Evolutionary conservation across 306 rosid genomes (phyloP).

Genomic region (Hippophae tibetana): DNA sequence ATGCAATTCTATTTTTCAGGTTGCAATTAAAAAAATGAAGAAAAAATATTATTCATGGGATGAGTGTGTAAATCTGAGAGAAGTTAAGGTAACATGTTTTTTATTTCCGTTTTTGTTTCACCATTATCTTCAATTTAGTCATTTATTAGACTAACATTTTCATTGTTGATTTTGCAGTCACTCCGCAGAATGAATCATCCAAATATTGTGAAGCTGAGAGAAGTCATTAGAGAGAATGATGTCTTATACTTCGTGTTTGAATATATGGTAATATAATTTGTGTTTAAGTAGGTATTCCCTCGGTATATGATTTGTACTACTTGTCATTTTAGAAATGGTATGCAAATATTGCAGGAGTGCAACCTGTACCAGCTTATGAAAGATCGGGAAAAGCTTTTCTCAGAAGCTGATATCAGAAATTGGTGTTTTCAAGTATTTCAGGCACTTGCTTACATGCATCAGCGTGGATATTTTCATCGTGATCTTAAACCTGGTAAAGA

Average conservation of each 20-base stretch:
- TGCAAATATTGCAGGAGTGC: slow-evolving; percentile 42
- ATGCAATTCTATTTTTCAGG: slow-evolving; percentile 36
- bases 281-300: background rate
- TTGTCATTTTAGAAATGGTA: background rate
- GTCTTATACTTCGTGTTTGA: slow-evolving; percentile 85
- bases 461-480: slow-evolving; percentile 97
- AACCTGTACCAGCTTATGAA: slow-evolving; percentile 93
- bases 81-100: slow-evolving; percentile 65
- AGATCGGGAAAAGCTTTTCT: slow-evolving; percentile 68
- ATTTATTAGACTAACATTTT: slow-evolving; percentile 1
- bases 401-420: slow-evolving; percentile 73
- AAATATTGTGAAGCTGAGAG: slow-evolving; percentile 89
- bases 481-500: slow-evolving; percentile 89
- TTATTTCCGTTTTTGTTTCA: background rate
- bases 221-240: slow-evolving; percentile 88
- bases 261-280: slow-evolving; percentile 60
- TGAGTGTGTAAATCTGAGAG: slow-evolving; percentile 90
- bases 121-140: background rate
- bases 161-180: slow-evolving; percentile 38
- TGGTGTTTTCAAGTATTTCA: slow-evolving; percentile 99
- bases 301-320: background rate
- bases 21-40: slow-evolving; percentile 96
- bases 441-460: slow-evolving; percentile 96
- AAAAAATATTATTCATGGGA: slow-evolving; percentile 93
- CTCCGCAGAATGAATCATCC: slow-evolving; percentile 81